Conservation (phyloP, 2,329 filamentous ascomycete genomes). For the Phaeosphaeriaceae sp. region DNA sequence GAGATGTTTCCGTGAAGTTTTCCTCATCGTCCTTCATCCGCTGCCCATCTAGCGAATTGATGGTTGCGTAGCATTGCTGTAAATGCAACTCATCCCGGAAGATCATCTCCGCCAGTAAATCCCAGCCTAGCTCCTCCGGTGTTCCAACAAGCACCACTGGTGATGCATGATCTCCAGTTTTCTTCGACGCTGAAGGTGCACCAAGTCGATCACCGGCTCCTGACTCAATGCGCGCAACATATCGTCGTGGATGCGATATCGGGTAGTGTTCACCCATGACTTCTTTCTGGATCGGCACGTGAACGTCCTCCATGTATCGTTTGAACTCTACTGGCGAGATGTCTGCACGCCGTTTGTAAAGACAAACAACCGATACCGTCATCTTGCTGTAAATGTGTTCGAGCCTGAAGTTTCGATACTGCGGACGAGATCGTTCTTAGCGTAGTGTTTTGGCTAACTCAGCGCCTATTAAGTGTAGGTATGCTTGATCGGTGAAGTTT, state of each 20-base stretch:
- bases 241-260: conserved; percentile 13
- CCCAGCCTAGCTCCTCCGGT: conserved; percentile 24
- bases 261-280: conserved; percentile 19
- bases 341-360: conserved; percentile 27
- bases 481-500: not conserved
- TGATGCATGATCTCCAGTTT: conserved; percentile 10
- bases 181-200: conserved; percentile 16
- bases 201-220: conserved; percentile 27
- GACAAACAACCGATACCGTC: conserved; percentile 16
- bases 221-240: conserved; percentile 20
- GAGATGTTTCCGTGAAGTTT: conserved; percentile 20
- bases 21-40: conserved; percentile 30
- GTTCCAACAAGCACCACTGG: conserved; percentile 31
- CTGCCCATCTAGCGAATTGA: conserved; percentile 21
- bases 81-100: conserved; percentile 34
- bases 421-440: not conserved
- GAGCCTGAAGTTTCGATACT: not conserved
- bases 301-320: conserved; percentile 20
- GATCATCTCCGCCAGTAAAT: conserved; percentile 24
- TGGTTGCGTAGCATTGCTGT: conserved; percentile 25
- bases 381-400: conserved; percentile 5
- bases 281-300: conserved; percentile 25
- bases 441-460: not conserved
- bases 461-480: too few relatives aligned
- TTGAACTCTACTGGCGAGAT: conserved; percentile 23